Percentiles rank a stretch among this genome's conserved stretches.
Conservation (phyloP, 805 yeast species). For the Ogataea henricii region DNA sequence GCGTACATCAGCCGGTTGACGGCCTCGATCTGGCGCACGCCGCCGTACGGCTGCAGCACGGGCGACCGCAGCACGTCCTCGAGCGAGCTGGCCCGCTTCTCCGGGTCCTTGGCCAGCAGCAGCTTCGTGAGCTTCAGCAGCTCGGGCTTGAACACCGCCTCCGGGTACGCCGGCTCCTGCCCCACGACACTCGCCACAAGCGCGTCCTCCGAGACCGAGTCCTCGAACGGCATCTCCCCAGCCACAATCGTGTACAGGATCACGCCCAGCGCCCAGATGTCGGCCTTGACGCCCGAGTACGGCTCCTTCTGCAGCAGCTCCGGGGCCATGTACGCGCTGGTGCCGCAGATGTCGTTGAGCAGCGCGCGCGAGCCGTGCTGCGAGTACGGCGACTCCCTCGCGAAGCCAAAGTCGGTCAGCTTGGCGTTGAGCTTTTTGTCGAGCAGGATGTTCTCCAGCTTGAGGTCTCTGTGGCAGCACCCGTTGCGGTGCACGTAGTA, state of each 20-base stretch:
- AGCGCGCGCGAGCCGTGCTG: slow-evolving; percentile 35
- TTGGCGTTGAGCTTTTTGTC: slow-evolving; percentile 64
- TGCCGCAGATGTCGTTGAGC: slow-evolving; percentile 87
- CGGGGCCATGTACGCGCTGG: slow-evolving; percentile 96
- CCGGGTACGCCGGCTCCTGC: slow-evolving; percentile 62
- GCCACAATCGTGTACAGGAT: slow-evolving; percentile 80
- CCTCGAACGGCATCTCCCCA: slow-evolving; percentile 91
- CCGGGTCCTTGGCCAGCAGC: slow-evolving; percentile 68
- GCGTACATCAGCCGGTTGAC: slow-evolving; percentile 39
- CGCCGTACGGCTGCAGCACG: slow-evolving; percentile 48
- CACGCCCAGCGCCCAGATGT: slow-evolving; percentile 91
- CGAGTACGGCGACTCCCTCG: slow-evolving; percentile 60
- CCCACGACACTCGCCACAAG: slow-evolving; percentile 58
- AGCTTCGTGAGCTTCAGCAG: slow-evolving; percentile 53
- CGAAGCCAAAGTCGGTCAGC: slow-evolving; percentile 91
- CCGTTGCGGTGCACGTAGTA: slow-evolving; percentile 75
- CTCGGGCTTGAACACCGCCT: slow-evolving; percentile 39
- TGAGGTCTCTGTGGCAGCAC: slow-evolving; percentile 83
- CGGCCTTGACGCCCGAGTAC: slow-evolving; percentile 80
- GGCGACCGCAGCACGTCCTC: slow-evolving; percentile 53
- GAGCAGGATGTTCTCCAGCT: slow-evolving; percentile 73
- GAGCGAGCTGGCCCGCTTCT: slow-evolving; percentile 55
- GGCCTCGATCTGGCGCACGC: slow-evolving; percentile 42
- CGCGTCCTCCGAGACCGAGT: slow-evolving; percentile 64
- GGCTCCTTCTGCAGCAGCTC: slow-evolving; percentile 70